phyloP scores from a whole-genome alignment of 2,329 filamentous ascomycete genomes.

The Ascochyta pisi region DNA sequence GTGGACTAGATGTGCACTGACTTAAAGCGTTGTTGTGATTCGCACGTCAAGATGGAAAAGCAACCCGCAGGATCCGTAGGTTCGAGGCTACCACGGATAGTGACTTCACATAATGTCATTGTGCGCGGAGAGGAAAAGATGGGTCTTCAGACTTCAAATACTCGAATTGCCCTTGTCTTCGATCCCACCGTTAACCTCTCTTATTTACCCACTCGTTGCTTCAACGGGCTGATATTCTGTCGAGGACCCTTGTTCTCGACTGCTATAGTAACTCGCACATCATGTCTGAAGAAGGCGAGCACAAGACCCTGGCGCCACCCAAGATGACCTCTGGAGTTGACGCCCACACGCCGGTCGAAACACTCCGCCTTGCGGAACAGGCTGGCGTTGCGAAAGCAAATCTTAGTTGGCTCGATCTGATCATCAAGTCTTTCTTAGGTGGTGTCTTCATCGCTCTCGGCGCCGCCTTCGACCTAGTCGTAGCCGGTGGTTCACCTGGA shows the following conservation, averaged over 20 bases:
- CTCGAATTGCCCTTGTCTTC: background rate
- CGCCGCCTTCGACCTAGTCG: slow-evolving; percentile 44
- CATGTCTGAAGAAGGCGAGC: slow-evolving; percentile 14
- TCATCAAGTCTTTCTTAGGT: slow-evolving; percentile 42
- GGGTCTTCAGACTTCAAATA: background rate
- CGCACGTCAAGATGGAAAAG: background rate
- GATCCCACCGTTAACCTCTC: background rate
- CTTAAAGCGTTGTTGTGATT: slow-evolving; percentile 4
- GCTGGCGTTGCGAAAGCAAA: slow-evolving; percentile 24
- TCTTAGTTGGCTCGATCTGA: slow-evolving; percentile 41
- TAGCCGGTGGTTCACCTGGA: slow-evolving; percentile 38
- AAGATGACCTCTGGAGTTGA: slow-evolving; percentile 13
- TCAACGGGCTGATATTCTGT: background rate
- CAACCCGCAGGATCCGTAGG: background rate
- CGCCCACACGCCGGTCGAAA: slow-evolving; percentile 18
- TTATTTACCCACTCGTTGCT: background rate
- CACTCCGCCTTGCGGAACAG: slow-evolving; percentile 15
- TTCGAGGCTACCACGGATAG: background rate
- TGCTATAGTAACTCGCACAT: background rate
- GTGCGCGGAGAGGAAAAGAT: slow-evolving; percentile 1
- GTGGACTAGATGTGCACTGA: background rate
- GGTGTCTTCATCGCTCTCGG: slow-evolving; percentile 46
- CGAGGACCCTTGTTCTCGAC: background rate
- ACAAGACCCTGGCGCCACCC: slow-evolving; percentile 13
- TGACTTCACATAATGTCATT: slow-evolving; percentile 10